Percentiles rank a stretch among this genome's conserved stretches.
Evolutionary conservation across 148 eudicot species (phyloP).

Genomic region (Camellia japonica): DNA sequence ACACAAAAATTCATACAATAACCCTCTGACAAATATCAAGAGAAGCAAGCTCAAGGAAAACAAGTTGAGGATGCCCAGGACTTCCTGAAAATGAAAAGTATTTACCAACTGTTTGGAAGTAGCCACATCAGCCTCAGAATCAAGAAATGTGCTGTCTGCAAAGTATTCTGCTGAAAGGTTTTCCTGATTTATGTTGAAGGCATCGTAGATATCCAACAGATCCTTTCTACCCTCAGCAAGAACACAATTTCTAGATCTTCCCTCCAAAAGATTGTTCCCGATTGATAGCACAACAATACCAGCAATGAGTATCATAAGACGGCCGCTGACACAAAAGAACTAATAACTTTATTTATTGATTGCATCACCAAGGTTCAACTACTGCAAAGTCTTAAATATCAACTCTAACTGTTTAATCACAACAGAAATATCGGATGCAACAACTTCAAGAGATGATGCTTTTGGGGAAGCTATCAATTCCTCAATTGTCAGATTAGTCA

Average conservation of each 20-base stretch:
- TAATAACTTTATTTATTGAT: slow-evolving; percentile 42
- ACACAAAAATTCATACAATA: too few relatives aligned
- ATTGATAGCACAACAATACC: slow-evolving; percentile 33
- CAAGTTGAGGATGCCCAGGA: slow-evolving; percentile 41
- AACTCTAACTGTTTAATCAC: slow-evolving; percentile 64
- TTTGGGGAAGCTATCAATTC: slow-evolving; percentile 58
- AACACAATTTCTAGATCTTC: slow-evolving; percentile 32
- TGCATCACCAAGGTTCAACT: slow-evolving; percentile 37
- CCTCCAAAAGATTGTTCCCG: slow-evolving; percentile 38
- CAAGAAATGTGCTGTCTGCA: slow-evolving; percentile 53
- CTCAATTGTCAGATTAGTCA: slow-evolving; percentile 45
- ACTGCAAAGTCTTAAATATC: slow-evolving; percentile 54
- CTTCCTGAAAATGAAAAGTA: slow-evolving; percentile 41
- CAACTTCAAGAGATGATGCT: slow-evolving; percentile 47
- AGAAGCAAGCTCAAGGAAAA: too few relatives aligned
- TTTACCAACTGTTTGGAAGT: slow-evolving; percentile 58
- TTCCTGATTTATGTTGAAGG: slow-evolving; percentile 36
- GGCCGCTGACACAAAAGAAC: slow-evolving; percentile 57
- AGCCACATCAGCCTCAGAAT: slow-evolving; percentile 52
- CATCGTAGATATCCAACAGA: slow-evolving; percentile 50
- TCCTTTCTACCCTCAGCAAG: slow-evolving; percentile 51
- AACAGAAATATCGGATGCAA: slow-evolving; percentile 51
- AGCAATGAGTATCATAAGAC: slow-evolving; percentile 49
- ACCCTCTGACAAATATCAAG: too few relatives aligned
- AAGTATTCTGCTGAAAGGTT: slow-evolving; percentile 34